phyloP scores from a whole-genome alignment of 2,329 filamentous ascomycete species.

The Ceratocystis alfenasii region DNA sequence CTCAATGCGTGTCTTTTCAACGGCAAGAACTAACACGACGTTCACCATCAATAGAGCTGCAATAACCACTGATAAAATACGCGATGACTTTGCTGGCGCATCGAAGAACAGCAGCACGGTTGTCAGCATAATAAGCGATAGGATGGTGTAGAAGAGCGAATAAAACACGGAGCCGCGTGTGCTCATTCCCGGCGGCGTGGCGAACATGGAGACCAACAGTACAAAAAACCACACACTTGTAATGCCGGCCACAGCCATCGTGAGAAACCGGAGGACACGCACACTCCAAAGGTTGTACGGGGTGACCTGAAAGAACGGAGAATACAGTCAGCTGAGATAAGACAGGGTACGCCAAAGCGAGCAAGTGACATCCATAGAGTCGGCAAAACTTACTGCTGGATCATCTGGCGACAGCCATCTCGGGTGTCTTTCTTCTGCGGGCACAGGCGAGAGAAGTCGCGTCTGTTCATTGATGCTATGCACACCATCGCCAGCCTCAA shows the following conservation, averaged over 20 bases:
- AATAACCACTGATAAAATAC: slow-evolving; percentile 58
- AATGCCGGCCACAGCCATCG: slow-evolving; percentile 60
- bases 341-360: background rate
- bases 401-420: slow-evolving; percentile 32
- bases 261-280: slow-evolving; percentile 64
- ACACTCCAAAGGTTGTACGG: slow-evolving; percentile 95
- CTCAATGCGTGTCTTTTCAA: slow-evolving; percentile 62
- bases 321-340: background rate
- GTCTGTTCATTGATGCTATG: slow-evolving; percentile 41
- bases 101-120: slow-evolving; percentile 78
- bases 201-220: slow-evolving; percentile 77
- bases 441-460: slow-evolving; percentile 56
- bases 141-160: slow-evolving; percentile 68
- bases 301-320: slow-evolving; percentile 42
- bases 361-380: background rate
- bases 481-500: slow-evolving; percentile 25
- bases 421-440: slow-evolving; percentile 37
- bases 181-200: slow-evolving; percentile 77
- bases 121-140: slow-evolving; percentile 64
- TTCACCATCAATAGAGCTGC: slow-evolving; percentile 45
- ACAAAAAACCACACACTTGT: slow-evolving; percentile 89
- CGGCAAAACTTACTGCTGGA: slow-evolving; percentile 29
- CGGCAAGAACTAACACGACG: slow-evolving; percentile 65
- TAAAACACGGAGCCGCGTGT: slow-evolving; percentile 87
- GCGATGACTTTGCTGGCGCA: slow-evolving; percentile 66